Base-by-base conservation (phyloP, 2,329 filamentous ascomycete genomes). In the Tetracladium maxilliforme region DNA sequence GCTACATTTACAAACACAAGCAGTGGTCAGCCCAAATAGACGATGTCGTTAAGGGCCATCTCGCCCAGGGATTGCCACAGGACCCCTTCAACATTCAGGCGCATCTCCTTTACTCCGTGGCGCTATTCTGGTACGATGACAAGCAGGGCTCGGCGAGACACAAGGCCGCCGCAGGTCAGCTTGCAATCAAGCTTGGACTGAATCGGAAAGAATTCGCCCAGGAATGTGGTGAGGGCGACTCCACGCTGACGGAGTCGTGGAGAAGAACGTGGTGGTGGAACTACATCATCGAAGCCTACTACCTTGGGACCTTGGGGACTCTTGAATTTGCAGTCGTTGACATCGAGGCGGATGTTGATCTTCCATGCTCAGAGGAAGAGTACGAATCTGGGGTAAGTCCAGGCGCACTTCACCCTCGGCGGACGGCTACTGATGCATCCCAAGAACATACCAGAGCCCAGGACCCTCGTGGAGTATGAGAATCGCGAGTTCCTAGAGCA, bases 201-300 rank as follows among this genome's bases (percentile, higher is more conserved):
- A 58, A 77, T 29, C 56, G 52, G 2, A 46, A 51, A 12, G 55
- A 60, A 0, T 80, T 66, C 37, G 62, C 71, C 2, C 31, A 48
- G 2, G 35, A 46, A 3, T 45, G 64, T 26, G 58, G 61, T 6
- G 44, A 51, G 6, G 55, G 56, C 3, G 58, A 71, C 28, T 44
- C 56, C 1, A 36, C 51, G 0, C 23, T 54, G 12, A 59, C 64
- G 19, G 75, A 82, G 39, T 67, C 61, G 33, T 62, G 70, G 54
- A 61, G 75, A 24, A 58, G 76, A 21, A 81, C 74, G 2, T 82
- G 75, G 75, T 82, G 76, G 76, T 65, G 69, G 38, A 41, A 81
- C 19, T 77, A 65, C 36, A 58, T 68, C 6, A 50, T 69, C 2
- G 75, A 80, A 41, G 68, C 63, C 1, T 45, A 40, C n/a, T 48